phyloP scores from a whole-genome alignment of 2,329 filamentous ascomycete species.

The Xylaria sp. region DNA sequence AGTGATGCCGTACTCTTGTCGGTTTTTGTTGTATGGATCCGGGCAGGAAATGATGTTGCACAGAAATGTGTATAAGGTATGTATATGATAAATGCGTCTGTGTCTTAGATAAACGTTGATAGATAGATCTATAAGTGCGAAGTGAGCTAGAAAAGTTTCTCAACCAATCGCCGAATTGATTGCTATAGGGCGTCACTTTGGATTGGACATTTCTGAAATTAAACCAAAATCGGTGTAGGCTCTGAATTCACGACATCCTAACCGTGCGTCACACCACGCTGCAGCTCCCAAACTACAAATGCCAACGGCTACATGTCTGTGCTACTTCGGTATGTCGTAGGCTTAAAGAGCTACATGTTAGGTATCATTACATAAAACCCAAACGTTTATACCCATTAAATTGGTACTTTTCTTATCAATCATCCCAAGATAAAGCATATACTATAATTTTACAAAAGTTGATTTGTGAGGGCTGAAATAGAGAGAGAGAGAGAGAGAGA shows the following conservation, averaged over 20 bases:
- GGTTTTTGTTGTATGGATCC: slow-evolving; percentile 12
- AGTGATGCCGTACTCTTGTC: not conserved
- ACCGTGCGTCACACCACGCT: not conserved
- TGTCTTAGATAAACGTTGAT: not conserved
- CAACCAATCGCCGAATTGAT: not conserved
- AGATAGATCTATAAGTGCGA: not conserved
- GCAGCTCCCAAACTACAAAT: not conserved
- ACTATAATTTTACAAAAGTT: too few relatives aligned
- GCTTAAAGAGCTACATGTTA: too few relatives aligned
- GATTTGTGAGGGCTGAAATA: too few relatives aligned
- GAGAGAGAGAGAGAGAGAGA: too few relatives aligned
- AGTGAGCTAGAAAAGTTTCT: not conserved
- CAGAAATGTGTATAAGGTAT: not conserved
- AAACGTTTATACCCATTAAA: too few relatives aligned
- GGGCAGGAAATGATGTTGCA: not conserved
- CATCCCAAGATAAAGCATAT: too few relatives aligned
- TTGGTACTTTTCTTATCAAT: too few relatives aligned
- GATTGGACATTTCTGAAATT: not conserved
- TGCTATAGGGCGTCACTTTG: not conserved
- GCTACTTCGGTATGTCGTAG: too few relatives aligned
- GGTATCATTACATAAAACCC: too few relatives aligned
- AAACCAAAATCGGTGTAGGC: not conserved
- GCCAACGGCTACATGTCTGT: too few relatives aligned
- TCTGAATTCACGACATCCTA: not conserved
- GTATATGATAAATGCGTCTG: not conserved